Evolutionary conservation across 2,329 filamentous ascomycete species (phyloP).

Genomic region (Cercospora nicotianae): DNA sequence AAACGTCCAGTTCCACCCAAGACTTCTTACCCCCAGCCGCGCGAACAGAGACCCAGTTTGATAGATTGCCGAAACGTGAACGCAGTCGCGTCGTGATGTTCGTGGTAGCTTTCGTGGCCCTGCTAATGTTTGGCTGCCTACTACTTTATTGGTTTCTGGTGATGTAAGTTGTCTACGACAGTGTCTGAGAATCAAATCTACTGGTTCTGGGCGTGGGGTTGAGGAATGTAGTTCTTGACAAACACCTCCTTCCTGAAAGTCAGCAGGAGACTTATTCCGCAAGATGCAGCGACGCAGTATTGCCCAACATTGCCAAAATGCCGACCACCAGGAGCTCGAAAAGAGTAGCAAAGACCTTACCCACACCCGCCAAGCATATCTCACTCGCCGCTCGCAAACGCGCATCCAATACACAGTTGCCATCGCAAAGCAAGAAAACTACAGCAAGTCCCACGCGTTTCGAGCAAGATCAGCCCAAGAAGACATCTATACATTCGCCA

Average conservation of each 20-base stretch:
- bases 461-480: not conserved
- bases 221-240: slow-evolving; percentile 1
- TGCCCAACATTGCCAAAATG: not conserved
- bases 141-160: not conserved
- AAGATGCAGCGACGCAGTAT: not conserved
- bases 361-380: not conserved
- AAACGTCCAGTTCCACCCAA: not conserved
- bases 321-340: not conserved
- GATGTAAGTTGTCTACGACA: not conserved
- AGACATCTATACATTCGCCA: not conserved
- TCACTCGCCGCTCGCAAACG: not conserved
- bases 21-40: slow-evolving; percentile 14
- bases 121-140: not conserved
- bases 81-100: not conserved
- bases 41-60: slow-evolving; percentile 11
- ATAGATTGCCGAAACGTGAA: slow-evolving; percentile 1
- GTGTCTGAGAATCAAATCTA: not conserved
- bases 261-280: not conserved
- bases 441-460: not conserved
- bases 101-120: not conserved
- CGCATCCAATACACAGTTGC: not conserved
- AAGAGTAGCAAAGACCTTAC: not conserved
- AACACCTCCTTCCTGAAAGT: not conserved
- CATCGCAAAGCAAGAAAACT: not conserved
- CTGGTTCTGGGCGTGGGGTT: not conserved